Evolutionary conservation across 2,329 filamentous ascomycete species (phyloP).

Genomic region (Proliferodiscus dingleyae): DNA sequence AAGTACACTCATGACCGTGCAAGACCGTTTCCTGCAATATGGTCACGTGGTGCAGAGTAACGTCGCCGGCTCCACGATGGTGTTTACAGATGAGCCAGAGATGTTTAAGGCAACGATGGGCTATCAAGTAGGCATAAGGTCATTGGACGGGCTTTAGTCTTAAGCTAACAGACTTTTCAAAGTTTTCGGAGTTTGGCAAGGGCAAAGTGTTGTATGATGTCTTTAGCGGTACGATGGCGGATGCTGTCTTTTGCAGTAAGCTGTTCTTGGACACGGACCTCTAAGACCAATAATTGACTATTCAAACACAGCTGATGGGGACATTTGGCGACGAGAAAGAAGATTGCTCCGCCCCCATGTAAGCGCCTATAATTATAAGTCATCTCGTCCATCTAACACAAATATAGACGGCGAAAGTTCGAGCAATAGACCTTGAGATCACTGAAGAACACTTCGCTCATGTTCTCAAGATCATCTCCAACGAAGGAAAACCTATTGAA

Average conservation of each 20-base stretch:
- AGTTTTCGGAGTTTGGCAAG: background rate
- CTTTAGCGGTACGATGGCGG: background rate
- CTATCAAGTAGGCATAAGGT: background rate
- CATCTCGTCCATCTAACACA: background rate
- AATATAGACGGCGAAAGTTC: background rate
- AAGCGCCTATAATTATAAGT: background rate
- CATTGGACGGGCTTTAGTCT: no score
- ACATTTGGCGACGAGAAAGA: background rate
- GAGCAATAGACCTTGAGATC: background rate
- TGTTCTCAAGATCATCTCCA: background rate
- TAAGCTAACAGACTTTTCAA: background rate
- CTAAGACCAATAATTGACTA: background rate
- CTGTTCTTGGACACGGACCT: background rate
- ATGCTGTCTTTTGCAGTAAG: background rate
- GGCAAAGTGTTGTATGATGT: background rate
- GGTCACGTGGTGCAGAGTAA: background rate
- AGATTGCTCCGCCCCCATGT: background rate
- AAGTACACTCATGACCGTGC: background rate
- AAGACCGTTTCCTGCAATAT: background rate
- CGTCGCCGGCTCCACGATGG: background rate
- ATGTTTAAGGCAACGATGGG: background rate
- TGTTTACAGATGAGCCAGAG: background rate
- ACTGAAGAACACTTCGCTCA: background rate
- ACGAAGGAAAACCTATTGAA: background rate
- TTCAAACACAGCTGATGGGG: background rate